Evolutionary conservation across 176 grass and related monocot genomes (phyloP), one percentile per base, ranked within the genome.

Genomic region (Eragrostis curvula): DNA sequence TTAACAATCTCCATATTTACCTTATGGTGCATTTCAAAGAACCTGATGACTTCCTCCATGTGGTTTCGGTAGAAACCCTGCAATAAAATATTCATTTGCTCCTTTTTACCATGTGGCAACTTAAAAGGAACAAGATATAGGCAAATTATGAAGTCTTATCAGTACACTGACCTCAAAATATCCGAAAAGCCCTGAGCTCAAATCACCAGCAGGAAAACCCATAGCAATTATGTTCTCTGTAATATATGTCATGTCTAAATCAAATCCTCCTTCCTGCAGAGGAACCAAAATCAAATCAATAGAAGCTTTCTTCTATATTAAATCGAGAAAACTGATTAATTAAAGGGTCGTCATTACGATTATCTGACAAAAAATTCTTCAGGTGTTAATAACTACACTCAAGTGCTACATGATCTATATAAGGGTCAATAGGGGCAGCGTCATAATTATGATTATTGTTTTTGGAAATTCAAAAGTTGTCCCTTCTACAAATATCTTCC

Each of bases 221-320:
- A 99, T 99, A 52, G 96, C 96, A 84, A 99, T 99, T 77, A 99
- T 94, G 68, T 99, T 99, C 82, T 99, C 96, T 15, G 96, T 99
- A 82, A 99, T 99, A 86, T 99, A 99, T 84, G 96, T 99, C 96
- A 99, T 99, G 76, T 99, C 96, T 86, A 99, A 86, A 99, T 99
- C 96, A 92, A 99, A 99, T 61, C 93, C 96, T 62, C 96, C 96
- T 96, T 99, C 96, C 96, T 99, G 85, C 74, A 85, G 69, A 83
- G 47, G 81, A 21, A 89, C 52, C 59, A 89, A 43, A 85, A 85
- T 30, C 17, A 85, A 32, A 86, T 36, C 32, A 36, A 36, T 4
- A 85, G 27, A 39, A 44, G 45, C 58, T 53, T 45, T 36, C 3
- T 47, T 64, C 64, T 30, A 21, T 81, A 53, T 62, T 55, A 65